phyloP scores from a whole-genome alignment of 148 eudicot genomes.

The Pharnaceum exiguum region DNA sequence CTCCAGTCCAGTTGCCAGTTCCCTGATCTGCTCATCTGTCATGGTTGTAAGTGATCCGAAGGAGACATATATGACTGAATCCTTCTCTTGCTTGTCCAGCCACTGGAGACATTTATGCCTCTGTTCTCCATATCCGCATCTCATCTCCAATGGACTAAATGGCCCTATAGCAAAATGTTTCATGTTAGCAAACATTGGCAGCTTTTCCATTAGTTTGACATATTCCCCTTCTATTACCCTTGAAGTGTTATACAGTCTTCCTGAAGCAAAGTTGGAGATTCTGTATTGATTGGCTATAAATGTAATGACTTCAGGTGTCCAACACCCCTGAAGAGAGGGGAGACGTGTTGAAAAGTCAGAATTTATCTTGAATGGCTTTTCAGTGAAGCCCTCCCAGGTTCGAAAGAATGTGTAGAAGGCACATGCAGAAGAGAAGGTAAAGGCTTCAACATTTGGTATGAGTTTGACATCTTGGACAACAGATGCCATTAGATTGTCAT shows the following conservation, averaged over 20 bases:
- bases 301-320: conserved; percentile 10
- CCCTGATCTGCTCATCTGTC: conserved; percentile 36
- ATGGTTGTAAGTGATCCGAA: conserved; percentile 56
- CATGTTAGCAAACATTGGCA: not conserved
- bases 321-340: conserved; percentile 27
- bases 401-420: conserved; percentile 13
- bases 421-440: conserved; percentile 4
- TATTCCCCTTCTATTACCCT: conserved; percentile 30
- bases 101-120: conserved; percentile 18
- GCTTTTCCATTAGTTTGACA: conserved; percentile 15
- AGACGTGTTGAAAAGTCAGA: conserved; percentile 1
- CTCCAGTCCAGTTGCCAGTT: conserved; percentile 58
- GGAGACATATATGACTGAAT: conserved; percentile 53
- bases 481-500: conserved; percentile 13
- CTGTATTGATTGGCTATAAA: conserved; percentile 1
- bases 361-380: conserved; percentile 21
- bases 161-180: conserved; percentile 23
- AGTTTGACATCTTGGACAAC: conserved; percentile 22
- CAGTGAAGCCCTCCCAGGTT: conserved; percentile 7
- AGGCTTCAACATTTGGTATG: conserved; percentile 21
- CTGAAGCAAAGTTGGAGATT: conserved; percentile 15
- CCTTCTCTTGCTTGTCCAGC: conserved; percentile 24
- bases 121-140: not conserved
- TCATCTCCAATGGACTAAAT: conserved; percentile 14
- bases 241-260: conserved; percentile 25